Evolutionary conservation across 345 rosid species (phyloP), one percentile per base, ranked within the genome.

Genomic region (Kernera saxatilis): DNA sequence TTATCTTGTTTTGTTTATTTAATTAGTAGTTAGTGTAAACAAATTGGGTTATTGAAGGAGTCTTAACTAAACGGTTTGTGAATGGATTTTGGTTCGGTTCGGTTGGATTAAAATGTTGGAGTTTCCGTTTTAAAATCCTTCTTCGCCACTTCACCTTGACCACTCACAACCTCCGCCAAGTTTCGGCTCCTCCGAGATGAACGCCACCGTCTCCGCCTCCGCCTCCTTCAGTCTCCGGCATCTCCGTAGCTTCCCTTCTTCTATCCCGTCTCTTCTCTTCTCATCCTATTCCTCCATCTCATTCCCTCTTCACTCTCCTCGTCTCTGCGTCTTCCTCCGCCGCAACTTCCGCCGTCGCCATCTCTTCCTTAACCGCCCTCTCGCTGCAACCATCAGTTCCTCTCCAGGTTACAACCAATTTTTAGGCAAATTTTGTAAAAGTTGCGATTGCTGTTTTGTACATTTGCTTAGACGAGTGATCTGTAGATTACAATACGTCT

Each of bases 401-500:
- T 49, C 44, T 17, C 39, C 49, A 43, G 67, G 72, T 71, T 30
- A 48, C 30, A 25, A 27, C n/a, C 35, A 30, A 37, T 8, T 62
- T 62, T 53, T 7, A 51, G 30, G 6, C 29, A 27, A 27, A 9
- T 32, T 27, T 14, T 52, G 4, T 67, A 25, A 37, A 25, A 37
- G 7, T 21, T 37, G 3, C 21, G 6, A 25, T 19, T 46, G 10
- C 22, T 8, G 27, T 32, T 43, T 45, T 22, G 3, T 65, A 11
- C 44, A 15, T 57, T 57, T 30, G 48, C 64, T 64, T 46, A 51
- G 21, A 25, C 27, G 13, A 23, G 50, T 80, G 74, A 78, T 79
- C 78, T 88, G 77, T 8, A 63, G 80, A 80, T 67, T 40, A 65
- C 60, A 78, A 69, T 54, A 79, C 69, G 8, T 72, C 8, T 46